Base-by-base conservation (phyloP, 768 basidiomycete species). In the Tulasnella sp. region DNA sequence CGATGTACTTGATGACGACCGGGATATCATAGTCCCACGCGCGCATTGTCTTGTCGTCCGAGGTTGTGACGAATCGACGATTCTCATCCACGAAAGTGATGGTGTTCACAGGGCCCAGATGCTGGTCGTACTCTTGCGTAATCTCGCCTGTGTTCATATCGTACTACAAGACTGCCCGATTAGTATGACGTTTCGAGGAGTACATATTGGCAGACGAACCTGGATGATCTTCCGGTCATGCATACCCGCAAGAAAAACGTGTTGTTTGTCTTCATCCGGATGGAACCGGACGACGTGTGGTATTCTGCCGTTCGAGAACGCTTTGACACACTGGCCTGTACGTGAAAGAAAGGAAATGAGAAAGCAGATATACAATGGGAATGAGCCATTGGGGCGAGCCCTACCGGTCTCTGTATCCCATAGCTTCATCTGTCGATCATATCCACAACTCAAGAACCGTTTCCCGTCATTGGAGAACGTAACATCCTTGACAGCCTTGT, bases 11-110 rank as follows among this genome's bases (percentile, higher is more conserved):
- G 77, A 99, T 98, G 54, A 96, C 92, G 34, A 98, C 96, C 4
- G 96, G 96, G 63, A 99, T 98, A 72, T 99, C 96, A 70, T 86
- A 98, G 70, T 99, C 96, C 96, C 96, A 99, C 17, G 92, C 94
- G 46, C 96, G 84, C 63, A 99, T 96, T 1, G 92, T 96, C 74
- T 98, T 98, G 74, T 99, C 96, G 69, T 99, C 96, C 9, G 92
- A 97, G 12, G 94, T 98, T 1, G 96, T 98, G 54, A 98, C 86
- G 68, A 99, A 98, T 59, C 94, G 81, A 64, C 96, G 78, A 69
- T 97, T 97, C 68, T 99, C 92, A 67, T 99, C 96, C 31, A 98
- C 92, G 70, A 98, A 99, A 2, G 93, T 99, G 66, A 98, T 99
- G 2, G 92, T 93, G 70, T 97, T 98, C 59, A 98, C 94, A 30